These are phyloP conservation scores for Byssothecium circinans DNA, from an alignment of 2,329 filamentous ascomycete species.

Conservation along the genomic window DNA sequence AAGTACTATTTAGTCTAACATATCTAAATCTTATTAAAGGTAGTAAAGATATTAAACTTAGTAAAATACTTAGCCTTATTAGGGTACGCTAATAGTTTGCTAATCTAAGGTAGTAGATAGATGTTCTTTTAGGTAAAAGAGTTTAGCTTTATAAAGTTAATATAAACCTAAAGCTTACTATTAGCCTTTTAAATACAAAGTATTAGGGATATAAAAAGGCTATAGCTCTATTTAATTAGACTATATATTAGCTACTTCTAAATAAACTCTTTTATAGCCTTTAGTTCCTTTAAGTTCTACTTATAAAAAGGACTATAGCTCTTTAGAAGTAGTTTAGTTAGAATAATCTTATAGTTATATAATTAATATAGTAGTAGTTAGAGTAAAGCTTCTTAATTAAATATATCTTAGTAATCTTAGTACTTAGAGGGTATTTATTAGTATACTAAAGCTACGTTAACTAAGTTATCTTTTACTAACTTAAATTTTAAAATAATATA, in stretches of 20 bases:
- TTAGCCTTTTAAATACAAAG: too few species aligned
- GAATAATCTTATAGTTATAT: neutral
- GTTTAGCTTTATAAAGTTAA: slow-evolving; percentile 10
- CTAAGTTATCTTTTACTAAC: neutral
- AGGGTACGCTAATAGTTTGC: slow-evolving; percentile 3
- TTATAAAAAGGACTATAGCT: neutral
- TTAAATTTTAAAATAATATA: too few species aligned
- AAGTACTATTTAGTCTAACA: too few species aligned
- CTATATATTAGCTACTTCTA: neutral
- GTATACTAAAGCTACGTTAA: neutral
- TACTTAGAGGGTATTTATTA: neutral
- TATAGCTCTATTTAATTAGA: neutral
- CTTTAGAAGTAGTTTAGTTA: neutral
- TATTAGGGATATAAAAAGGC: neutral
- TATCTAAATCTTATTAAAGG: slow-evolving; percentile 10
- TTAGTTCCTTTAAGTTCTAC: neutral
- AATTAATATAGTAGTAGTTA: neutral
- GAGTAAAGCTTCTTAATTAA: too few species aligned
- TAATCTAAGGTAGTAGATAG: slow-evolving; percentile 4
- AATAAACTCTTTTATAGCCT: neutral
- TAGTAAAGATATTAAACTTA: slow-evolving; percentile 9
- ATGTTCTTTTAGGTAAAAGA: slow-evolving; percentile 9
- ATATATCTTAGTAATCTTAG: too few species aligned
- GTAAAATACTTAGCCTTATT: slow-evolving; percentile 8
- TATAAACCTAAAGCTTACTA: slow-evolving; percentile 7